Conservation (phyloP, 2,329 filamentous ascomycete genomes). For the Ceratocystiopsis minuta region DNA sequence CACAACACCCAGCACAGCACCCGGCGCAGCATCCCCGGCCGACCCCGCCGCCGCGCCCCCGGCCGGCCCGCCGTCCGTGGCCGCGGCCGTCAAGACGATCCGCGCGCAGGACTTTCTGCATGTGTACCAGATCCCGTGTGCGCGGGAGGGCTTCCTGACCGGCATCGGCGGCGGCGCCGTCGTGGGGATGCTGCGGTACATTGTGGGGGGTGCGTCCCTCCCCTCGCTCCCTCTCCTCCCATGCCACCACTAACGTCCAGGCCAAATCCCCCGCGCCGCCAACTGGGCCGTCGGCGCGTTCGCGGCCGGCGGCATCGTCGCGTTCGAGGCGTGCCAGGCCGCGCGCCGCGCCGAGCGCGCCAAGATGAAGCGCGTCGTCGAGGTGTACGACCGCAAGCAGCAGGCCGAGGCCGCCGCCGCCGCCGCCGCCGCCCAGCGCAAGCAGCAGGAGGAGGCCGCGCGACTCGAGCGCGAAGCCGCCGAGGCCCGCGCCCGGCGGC, state of each 20-base stretch:
- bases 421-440: slow-evolving; percentile 19
- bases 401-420: slow-evolving; percentile 26
- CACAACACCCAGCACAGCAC: slow-evolving; percentile 2
- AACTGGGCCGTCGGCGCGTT: slow-evolving; percentile 80
- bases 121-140: slow-evolving; percentile 66
- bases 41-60: background rate
- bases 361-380: slow-evolving; percentile 71
- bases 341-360: slow-evolving; percentile 55
- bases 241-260: slow-evolving; percentile 17
- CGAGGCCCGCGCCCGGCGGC: slow-evolving; percentile 13
- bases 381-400: slow-evolving; percentile 61
- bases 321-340: slow-evolving; percentile 74
- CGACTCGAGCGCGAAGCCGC: too few species aligned
- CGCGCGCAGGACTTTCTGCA: slow-evolving; percentile 50
- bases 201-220: slow-evolving; percentile 46
- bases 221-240: background rate
- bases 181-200: slow-evolving; percentile 53
- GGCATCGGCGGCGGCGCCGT: slow-evolving; percentile 69
- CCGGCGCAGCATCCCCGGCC: background rate
- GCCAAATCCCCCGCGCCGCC: slow-evolving; percentile 45
- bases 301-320: slow-evolving; percentile 46
- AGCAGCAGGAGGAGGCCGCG: slow-evolving; percentile 17
- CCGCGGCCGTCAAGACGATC: slow-evolving; percentile 49
- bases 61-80: slow-evolving; percentile 19
- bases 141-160: slow-evolving; percentile 62